Base-by-base conservation (phyloP, 2,329 filamentous ascomycete genomes). In the Colletotrichum cereale region DNA sequence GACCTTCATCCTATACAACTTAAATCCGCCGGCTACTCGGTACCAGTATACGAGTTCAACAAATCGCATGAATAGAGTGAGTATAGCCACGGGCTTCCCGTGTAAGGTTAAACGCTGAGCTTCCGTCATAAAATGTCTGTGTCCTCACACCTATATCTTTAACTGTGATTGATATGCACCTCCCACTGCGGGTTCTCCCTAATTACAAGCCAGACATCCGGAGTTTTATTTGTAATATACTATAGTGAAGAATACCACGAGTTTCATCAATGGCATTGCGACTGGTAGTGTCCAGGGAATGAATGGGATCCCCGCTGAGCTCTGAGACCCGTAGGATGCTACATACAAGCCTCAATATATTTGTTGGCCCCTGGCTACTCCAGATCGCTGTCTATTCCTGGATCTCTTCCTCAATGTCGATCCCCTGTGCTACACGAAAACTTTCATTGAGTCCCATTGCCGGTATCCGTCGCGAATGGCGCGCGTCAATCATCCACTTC, bases 281-380 rank as follows among this genome's bases (percentile, higher is more conserved):
- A 53, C 16, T 5, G 26, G 4, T 18, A 5, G 26, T 5, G 24
- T 5, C 18, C 21, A 34, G 5, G 5, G 16, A 1, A 79, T 90
- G 52, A 75, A 79, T 47, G 85, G 88, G 73, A 90, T 91, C 62
- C 85, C 84, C 6, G 75, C 75, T 16, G 79, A 82, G 74, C 78
- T 85, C 68, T 78, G 80, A 65, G 76, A 82, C 21, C 66, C 40
- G 36, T n/a, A 24, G 11, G 38, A 72, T 55, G 60, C 63, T 53
- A 60, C 48, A 16, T 24, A 7, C 48, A 38, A 3, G 65, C 53
- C 6, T 38, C 40, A 12, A 50, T 38, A 14, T 16, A 52, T 44
- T 21, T 40, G 18, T 26, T 58, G 38, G 42, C 57, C 8, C 56
- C 38, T 0, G n/a, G 36, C 12, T 26, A 44, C 58, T 55, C 36